Evolutionary conservation across 2,329 filamentous ascomycete genomes (phyloP).

Genomic region (Tothia fuscella): DNA sequence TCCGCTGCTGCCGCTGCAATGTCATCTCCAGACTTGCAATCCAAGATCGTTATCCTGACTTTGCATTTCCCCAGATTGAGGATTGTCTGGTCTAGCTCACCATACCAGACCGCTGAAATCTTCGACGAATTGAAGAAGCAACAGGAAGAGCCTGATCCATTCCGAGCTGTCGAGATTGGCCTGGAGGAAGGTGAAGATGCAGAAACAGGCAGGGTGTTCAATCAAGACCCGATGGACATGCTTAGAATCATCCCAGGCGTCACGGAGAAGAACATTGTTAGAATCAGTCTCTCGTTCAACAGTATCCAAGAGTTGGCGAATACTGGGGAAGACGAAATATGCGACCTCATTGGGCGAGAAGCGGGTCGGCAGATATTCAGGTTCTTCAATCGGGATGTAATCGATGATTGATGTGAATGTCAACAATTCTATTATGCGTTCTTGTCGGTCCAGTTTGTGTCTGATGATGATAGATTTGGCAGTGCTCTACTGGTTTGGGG

Average conservation of each 20-base stretch:
- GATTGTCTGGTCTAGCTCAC: slow-evolving; percentile 86
- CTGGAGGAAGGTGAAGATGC: slow-evolving; percentile 45
- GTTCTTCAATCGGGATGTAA: slow-evolving; percentile 63
- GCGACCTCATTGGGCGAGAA: slow-evolving; percentile 63
- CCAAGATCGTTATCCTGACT: slow-evolving; percentile 82
- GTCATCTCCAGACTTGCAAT: slow-evolving; percentile 64
- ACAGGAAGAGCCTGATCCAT: slow-evolving; percentile 79
- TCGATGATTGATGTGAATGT: slow-evolving; percentile 9
- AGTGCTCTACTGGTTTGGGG: no score
- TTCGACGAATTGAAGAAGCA: slow-evolving; percentile 88
- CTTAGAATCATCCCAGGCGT: slow-evolving; percentile 73
- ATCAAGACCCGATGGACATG: slow-evolving; percentile 50
- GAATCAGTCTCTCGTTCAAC: slow-evolving; percentile 58
- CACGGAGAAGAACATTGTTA: slow-evolving; percentile 63
- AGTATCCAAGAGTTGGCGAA: slow-evolving; percentile 78
- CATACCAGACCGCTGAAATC: slow-evolving; percentile 94
- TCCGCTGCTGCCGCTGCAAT: slow-evolving; percentile 40
- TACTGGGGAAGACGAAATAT: slow-evolving; percentile 62
- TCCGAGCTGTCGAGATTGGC: slow-evolving; percentile 73
- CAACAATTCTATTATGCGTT: no score
- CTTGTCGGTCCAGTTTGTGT: no score
- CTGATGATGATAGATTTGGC: no score
- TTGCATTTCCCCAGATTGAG: slow-evolving; percentile 81
- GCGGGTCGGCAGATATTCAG: slow-evolving; percentile 61
- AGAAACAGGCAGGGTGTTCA: slow-evolving; percentile 10